Conservation (phyloP, 148 eudicot genomes). For the Euryodendron excelsum region DNA sequence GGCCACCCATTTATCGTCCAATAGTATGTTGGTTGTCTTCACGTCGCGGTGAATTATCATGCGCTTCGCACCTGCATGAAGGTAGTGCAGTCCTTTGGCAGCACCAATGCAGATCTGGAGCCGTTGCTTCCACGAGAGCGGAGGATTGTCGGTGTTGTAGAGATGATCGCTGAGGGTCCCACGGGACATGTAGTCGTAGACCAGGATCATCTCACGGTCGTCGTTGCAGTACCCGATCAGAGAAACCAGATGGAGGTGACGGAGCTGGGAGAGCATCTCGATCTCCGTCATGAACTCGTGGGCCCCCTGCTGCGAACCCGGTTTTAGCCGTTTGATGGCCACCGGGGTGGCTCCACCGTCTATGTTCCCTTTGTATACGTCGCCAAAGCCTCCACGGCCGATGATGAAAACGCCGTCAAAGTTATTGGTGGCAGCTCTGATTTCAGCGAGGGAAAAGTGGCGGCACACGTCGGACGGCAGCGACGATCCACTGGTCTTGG, state of each 20-base stretch:
- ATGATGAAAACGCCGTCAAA: slow-evolving; percentile 10
- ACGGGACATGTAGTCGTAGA: slow-evolving; percentile 26
- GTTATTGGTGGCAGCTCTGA: slow-evolving; percentile 5
- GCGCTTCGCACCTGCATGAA: slow-evolving; percentile 18
- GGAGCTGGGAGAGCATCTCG: slow-evolving; percentile 13
- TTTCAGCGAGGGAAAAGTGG: slow-evolving; percentile 4
- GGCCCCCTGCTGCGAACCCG: slow-evolving; percentile 13
- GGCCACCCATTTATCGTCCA: slow-evolving; percentile 24
- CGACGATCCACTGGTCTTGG: no score
- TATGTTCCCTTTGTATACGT: slow-evolving; percentile 22
- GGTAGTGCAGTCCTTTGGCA: slow-evolving; percentile 27
- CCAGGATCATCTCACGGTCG: slow-evolving; percentile 25
- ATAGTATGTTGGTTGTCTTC: slow-evolving; percentile 23
- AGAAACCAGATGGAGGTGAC: slow-evolving; percentile 15
- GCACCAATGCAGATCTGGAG: slow-evolving; percentile 29
- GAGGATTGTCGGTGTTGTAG: background rate
- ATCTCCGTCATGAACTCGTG: slow-evolving; percentile 18
- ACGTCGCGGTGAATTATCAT: slow-evolving; percentile 26
- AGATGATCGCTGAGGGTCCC: slow-evolving; percentile 30
- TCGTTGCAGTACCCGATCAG: slow-evolving; percentile 30
- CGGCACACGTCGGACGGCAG: background rate
- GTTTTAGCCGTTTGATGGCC: slow-evolving; percentile 10
- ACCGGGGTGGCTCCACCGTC: slow-evolving; percentile 5
- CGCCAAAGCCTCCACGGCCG: slow-evolving; percentile 22
- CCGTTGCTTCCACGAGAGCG: slow-evolving; percentile 23